Evolutionary conservation across 1,284 basidiomycete species (phyloP).

Genomic region (Ceratobasidium papillatum): DNA sequence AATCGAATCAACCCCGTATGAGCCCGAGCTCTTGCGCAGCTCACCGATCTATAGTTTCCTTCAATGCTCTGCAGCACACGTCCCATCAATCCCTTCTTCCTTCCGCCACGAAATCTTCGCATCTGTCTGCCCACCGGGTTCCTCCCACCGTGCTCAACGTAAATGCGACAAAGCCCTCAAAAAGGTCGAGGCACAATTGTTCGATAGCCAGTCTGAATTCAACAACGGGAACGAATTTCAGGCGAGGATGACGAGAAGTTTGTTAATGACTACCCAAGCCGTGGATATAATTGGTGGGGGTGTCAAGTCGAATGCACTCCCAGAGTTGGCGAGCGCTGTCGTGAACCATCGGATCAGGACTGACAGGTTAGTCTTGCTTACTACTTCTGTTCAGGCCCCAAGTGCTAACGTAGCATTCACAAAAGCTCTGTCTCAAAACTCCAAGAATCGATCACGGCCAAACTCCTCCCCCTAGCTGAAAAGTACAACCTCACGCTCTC

Average conservation of each 20-base stretch:
- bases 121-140: neutral
- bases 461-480: conserved; percentile 57
- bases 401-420: neutral
- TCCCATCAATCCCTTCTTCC: conserved; percentile 55
- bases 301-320: conserved; percentile 71
- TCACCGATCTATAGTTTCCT: conserved; percentile 57
- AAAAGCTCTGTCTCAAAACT: conserved; percentile 59
- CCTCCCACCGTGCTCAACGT: conserved; percentile 17
- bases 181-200: conserved; percentile 56
- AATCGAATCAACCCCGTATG: conserved; percentile 63
- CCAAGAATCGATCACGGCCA: conserved; percentile 55
- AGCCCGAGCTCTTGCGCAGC: conserved; percentile 51
- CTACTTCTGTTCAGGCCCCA: neutral
- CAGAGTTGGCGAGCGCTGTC: conserved; percentile 63
- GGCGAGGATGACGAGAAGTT: conserved; percentile 51
- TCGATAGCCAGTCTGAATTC: conserved; percentile 51
- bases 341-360: conserved; percentile 70
- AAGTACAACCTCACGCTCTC: conserved; percentile 63
- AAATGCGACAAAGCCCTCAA: conserved; percentile 56
- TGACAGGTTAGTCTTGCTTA: conserved; percentile 53
- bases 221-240: conserved; percentile 1
- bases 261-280: conserved; percentile 74
- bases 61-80: conserved; percentile 59
- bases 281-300: conserved; percentile 72
- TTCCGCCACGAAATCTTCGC: conserved; percentile 55